These are phyloP conservation scores for Malassezia pachydermatis DNA, from an alignment of 1,284 basidiomycete species.

Conservation along the genomic window DNA sequence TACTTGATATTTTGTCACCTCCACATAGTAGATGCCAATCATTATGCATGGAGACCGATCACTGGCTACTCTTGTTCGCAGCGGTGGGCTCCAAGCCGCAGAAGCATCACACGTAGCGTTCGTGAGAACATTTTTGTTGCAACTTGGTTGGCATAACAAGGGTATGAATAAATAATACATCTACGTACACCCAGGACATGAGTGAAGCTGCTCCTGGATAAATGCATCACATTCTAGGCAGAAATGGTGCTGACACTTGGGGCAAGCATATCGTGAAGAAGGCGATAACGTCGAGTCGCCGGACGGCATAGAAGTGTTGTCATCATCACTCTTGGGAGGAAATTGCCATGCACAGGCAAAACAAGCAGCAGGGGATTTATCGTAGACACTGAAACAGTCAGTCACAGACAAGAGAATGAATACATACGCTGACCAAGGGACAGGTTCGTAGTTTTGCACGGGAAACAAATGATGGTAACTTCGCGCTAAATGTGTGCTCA, in stretches of 20 bases:
- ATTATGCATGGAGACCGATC: no score
- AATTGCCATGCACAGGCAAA: conserved; percentile 28
- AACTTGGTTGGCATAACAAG: no score
- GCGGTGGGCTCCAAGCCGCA: no score
- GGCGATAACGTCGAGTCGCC: conserved; percentile 23
- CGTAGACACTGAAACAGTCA: background rate
- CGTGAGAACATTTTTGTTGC: no score
- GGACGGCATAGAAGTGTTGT: conserved; percentile 15
- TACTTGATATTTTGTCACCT: no score
- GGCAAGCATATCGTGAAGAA: conserved; percentile 37
- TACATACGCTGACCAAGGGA: conserved; percentile 45
- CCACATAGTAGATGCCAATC: no score
- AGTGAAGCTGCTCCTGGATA: conserved; percentile 39
- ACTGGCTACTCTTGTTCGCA: no score
- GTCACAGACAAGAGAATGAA: background rate
- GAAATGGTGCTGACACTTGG: conserved; percentile 31
- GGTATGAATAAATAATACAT: no score
- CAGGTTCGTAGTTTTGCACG: conserved; percentile 65
- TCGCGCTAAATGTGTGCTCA: conserved; percentile 86
- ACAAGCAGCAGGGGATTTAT: conserved; percentile 13
- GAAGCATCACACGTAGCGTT: no score
- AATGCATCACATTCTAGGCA: conserved; percentile 46
- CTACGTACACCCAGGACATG: conserved; percentile 40
- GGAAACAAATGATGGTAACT: conserved; percentile 92
- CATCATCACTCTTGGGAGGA: conserved; percentile 11